These are phyloP conservation scores for Diplodia seriata DNA, from an alignment of 2,329 filamentous ascomycete species.

Conservation along the genomic window DNA sequence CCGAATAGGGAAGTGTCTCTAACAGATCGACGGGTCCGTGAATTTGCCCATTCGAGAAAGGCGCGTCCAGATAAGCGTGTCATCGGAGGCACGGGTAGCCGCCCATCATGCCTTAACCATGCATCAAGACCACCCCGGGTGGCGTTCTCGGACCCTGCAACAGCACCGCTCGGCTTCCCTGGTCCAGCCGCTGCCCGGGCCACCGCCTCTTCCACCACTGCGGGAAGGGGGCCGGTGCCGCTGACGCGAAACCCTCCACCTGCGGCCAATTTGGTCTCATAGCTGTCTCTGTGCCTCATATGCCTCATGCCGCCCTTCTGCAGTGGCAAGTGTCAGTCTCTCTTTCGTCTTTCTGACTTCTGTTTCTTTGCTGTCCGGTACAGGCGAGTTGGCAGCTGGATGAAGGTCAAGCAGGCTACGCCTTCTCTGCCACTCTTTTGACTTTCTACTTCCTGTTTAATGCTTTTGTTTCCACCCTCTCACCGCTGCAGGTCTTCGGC, in stretches of 20 bases:
- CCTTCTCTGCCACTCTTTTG: constrained; percentile 30
- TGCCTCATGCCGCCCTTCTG: constrained; percentile 28
- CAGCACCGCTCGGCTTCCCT: constrained; percentile 6
- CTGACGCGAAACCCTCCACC: constrained; percentile 29
- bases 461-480: constrained; percentile 27
- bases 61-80: constrained; percentile 9
- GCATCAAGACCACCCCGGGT: constrained; percentile 15
- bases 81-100: constrained; percentile 18
- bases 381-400: constrained; percentile 31
- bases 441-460: constrained; percentile 30
- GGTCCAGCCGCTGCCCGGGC: constrained; percentile 16
- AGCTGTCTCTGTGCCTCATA: constrained; percentile 26
- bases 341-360: constrained; percentile 27
- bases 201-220: constrained; percentile 6
- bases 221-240: constrained; percentile 18
- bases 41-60: constrained; percentile 11
- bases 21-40: constrained; percentile 22
- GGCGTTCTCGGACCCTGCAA: constrained; percentile 17
- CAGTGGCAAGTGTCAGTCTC: constrained; percentile 13
- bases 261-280: constrained; percentile 26
- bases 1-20: constrained; percentile 8
- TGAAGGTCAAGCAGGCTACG: constrained; percentile 24
- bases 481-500: constrained; percentile 28
- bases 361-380: constrained; percentile 30
- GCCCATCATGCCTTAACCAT: constrained; percentile 12